Conservation (phyloP, 805 yeast genomes). For the Ogataea siamensis region DNA sequence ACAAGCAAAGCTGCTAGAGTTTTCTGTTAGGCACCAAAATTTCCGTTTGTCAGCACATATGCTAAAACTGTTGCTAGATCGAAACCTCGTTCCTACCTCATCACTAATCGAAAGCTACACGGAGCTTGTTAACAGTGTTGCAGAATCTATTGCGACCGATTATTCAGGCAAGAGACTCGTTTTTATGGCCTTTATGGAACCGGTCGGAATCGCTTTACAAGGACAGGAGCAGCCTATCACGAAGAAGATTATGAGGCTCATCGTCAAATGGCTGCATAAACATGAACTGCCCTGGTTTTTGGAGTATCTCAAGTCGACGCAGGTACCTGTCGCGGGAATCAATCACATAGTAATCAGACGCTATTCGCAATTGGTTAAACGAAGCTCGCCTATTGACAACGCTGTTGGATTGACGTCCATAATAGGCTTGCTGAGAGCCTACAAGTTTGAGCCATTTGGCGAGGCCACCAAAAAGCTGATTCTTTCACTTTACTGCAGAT, state of each 20-base stretch:
- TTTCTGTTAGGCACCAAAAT: slow-evolving; percentile 16
- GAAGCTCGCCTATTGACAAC: slow-evolving; percentile 8
- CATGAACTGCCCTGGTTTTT: slow-evolving; percentile 24
- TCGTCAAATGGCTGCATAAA: slow-evolving; percentile 20
- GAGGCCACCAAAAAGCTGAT: slow-evolving; percentile 15
- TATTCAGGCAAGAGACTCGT: slow-evolving; percentile 20
- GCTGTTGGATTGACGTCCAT: slow-evolving; percentile 25
- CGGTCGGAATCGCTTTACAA: slow-evolving; percentile 16
- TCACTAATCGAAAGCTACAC: slow-evolving; percentile 18
- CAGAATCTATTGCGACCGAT: slow-evolving; percentile 17
- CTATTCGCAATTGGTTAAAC: slow-evolving; percentile 9
- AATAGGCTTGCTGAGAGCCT: slow-evolving; percentile 14
- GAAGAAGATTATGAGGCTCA: slow-evolving; percentile 3
- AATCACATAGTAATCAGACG: slow-evolving; percentile 8
- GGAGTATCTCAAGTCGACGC: slow-evolving; percentile 18
- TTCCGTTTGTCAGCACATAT: slow-evolving; percentile 20
- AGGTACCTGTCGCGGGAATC: background rate
- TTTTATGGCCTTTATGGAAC: slow-evolving; percentile 25
- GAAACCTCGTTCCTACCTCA: slow-evolving; percentile 16
- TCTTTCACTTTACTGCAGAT: slow-evolving; percentile 21
- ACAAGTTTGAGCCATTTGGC: slow-evolving; percentile 13
- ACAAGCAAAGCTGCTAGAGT: slow-evolving; percentile 15
- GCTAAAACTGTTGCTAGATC: slow-evolving; percentile 13
- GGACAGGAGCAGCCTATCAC: slow-evolving; percentile 13
- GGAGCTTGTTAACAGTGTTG: slow-evolving; percentile 13